Percentiles rank a stretch among this genome's conserved stretches.
phyloP scores from a whole-genome alignment of 2,329 filamentous ascomycete genomes.

The Phaeosphaeriaceae sp. region DNA sequence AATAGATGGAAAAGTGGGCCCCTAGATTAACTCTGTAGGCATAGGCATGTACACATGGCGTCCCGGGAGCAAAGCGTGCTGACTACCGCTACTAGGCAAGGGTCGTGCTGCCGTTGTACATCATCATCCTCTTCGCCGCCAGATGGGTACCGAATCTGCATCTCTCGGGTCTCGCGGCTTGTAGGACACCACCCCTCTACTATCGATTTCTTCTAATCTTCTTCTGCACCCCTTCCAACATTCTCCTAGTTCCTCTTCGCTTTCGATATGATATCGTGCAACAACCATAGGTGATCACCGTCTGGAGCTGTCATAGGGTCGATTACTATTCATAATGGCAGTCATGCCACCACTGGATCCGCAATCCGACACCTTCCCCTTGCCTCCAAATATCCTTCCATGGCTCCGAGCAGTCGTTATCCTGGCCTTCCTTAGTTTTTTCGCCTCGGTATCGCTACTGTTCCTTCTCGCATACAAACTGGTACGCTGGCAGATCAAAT shows the following conservation, averaged over 20 bases:
- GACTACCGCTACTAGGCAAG: not conserved
- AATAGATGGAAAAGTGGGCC: slow-evolving; percentile 19
- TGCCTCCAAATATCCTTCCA: slow-evolving; percentile 43
- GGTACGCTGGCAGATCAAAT: slow-evolving; percentile 46
- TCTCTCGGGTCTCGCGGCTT: not conserved
- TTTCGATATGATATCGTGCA: slow-evolving; percentile 27
- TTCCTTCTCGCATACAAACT: slow-evolving; percentile 56
- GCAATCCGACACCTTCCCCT: slow-evolving; percentile 37
- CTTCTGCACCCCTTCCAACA: no score
- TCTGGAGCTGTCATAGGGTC: not conserved
- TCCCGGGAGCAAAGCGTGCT: slow-evolving; percentile 6
- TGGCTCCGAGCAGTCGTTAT: slow-evolving; percentile 56
- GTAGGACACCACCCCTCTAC: not conserved
- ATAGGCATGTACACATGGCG: slow-evolving; percentile 6
- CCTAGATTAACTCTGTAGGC: slow-evolving; percentile 10
- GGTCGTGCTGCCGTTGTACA: slow-evolving; percentile 26
- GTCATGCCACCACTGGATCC: slow-evolving; percentile 26
- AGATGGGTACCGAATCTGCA: not conserved
- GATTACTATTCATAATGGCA: slow-evolving; percentile 22
- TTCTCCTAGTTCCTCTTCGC: not conserved
- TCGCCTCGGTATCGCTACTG: slow-evolving; percentile 53
- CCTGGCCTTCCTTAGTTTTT: slow-evolving; percentile 56
- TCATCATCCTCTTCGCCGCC: slow-evolving; percentile 20
- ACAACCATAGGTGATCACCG: slow-evolving; percentile 11
- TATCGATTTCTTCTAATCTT: not conserved